These are phyloP conservation scores for Hymenoscyphus occultus DNA, from an alignment of 2,329 filamentous ascomycete species.

Conservation along the genomic window DNA sequence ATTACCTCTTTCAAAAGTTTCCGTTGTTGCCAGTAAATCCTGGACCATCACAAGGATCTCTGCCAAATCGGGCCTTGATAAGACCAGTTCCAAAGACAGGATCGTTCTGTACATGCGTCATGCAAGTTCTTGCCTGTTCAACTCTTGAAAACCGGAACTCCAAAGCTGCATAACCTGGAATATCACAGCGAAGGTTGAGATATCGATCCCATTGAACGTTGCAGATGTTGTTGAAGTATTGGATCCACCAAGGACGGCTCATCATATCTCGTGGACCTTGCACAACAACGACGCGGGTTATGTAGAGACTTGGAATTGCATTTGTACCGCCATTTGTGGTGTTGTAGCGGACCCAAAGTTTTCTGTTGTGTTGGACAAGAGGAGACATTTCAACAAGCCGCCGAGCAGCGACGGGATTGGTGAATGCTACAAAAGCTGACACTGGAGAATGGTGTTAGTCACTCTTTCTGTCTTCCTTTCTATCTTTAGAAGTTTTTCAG, in stretches of 20 bases:
- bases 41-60: conserved; percentile 4
- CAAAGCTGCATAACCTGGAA: background rate
- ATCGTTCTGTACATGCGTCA: background rate
- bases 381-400: background rate
- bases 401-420: background rate
- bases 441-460: background rate
- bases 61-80: background rate
- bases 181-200: conserved; percentile 1
- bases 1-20: background rate
- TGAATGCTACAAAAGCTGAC: conserved; percentile 2
- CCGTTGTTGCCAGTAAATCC: background rate
- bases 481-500: too few species aligned
- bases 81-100: conserved; percentile 1
- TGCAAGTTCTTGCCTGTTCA: conserved; percentile 1
- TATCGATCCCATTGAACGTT: background rate
- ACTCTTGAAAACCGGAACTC: conserved; percentile 6
- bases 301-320: background rate
- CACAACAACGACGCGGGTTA: background rate
- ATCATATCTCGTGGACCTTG: background rate
- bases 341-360: background rate
- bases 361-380: background rate
- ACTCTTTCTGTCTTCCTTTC: too few species aligned
- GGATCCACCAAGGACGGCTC: background rate
- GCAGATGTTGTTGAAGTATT: conserved; percentile 5
- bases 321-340: background rate